These are phyloP conservation scores for Saprolegnia diclina DNA, from an alignment of 352 stramenopile species.

Conservation along the genomic window DNA sequence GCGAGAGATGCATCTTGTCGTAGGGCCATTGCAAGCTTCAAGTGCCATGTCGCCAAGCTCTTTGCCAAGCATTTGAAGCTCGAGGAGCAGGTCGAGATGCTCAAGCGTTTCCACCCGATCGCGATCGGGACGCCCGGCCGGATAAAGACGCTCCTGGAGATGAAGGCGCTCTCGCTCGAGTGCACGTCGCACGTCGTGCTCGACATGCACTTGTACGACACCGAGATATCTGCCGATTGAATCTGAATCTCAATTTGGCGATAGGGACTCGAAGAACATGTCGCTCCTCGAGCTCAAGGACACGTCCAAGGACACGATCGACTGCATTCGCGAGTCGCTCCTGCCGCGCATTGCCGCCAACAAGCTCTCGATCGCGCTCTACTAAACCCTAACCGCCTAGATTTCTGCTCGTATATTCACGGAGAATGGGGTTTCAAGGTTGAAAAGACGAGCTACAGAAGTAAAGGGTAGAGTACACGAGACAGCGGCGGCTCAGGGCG, in stretches of 20 bases:
- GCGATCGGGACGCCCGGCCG: slow-evolving; percentile 71
- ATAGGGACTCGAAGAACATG: slow-evolving; percentile 72
- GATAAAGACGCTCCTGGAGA: slow-evolving; percentile 76
- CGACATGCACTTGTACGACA: slow-evolving; percentile 52
- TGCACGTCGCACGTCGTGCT: slow-evolving; percentile 76
- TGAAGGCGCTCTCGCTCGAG: slow-evolving; percentile 61
- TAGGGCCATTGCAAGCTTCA: slow-evolving; percentile 71
- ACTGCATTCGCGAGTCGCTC: slow-evolving; percentile 72
- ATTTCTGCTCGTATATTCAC: slow-evolving; percentile 60
- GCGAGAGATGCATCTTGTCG: not conserved
- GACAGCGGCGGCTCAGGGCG: not conserved
- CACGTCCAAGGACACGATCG: slow-evolving; percentile 71
- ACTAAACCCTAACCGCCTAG: slow-evolving; percentile 71
- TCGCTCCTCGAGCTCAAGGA: slow-evolving; percentile 81
- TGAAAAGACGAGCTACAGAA: too few relatives aligned
- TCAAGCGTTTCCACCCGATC: slow-evolving; percentile 71
- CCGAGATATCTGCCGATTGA: not conserved
- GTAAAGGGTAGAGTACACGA: too few relatives aligned
- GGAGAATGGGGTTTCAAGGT: too few relatives aligned
- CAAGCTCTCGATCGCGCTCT: slow-evolving; percentile 72
- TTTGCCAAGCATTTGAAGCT: slow-evolving; percentile 93
- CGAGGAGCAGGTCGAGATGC: slow-evolving; percentile 81
- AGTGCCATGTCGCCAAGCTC: slow-evolving; percentile 92
- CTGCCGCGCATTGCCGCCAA: slow-evolving; percentile 54
- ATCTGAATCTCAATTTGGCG: slow-evolving; percentile 2